Conservation (phyloP, 2,329 filamentous ascomycete species). For the Plectosphaerella cucumerina region DNA sequence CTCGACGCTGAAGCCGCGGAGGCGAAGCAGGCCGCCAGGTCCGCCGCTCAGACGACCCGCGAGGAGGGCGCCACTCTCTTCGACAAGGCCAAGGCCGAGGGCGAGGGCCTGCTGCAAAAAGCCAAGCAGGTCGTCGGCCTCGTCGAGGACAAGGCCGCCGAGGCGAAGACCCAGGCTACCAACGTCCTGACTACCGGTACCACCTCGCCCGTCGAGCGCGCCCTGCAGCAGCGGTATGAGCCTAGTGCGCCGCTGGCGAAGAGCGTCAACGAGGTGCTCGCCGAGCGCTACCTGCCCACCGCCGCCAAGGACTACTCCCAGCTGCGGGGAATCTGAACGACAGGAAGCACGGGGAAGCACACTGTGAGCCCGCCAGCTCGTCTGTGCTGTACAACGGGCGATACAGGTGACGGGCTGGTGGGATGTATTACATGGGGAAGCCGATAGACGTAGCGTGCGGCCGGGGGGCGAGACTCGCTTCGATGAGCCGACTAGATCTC, state of each 20-base stretch:
- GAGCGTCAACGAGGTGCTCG: slow-evolving; percentile 48
- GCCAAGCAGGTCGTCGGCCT: slow-evolving; percentile 21
- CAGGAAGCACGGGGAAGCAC: not conserved
- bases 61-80: slow-evolving; percentile 13
- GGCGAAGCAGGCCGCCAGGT: slow-evolving; percentile 9
- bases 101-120: slow-evolving; percentile 16
- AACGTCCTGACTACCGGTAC: slow-evolving; percentile 17
- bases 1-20: slow-evolving; percentile 8
- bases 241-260: slow-evolving; percentile 36
- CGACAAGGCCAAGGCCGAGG: slow-evolving; percentile 15
- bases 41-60: slow-evolving; percentile 9
- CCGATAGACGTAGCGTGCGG: no score
- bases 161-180: slow-evolving; percentile 25
- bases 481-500: no score
- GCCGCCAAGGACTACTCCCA: slow-evolving; percentile 40
- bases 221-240: slow-evolving; percentile 48
- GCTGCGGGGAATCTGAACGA: slow-evolving; percentile 28
- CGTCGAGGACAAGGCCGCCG: slow-evolving; percentile 26
- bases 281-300: slow-evolving; percentile 50
- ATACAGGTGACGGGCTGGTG: no score
- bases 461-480: no score
- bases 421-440: no score
- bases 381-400: no score
- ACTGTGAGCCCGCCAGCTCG: no score
- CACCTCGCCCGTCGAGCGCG: slow-evolving; percentile 40